These are phyloP conservation scores for Cryphonectria nitschkei DNA, from an alignment of 2,329 filamentous ascomycete genomes.

Conservation along the genomic window DNA sequence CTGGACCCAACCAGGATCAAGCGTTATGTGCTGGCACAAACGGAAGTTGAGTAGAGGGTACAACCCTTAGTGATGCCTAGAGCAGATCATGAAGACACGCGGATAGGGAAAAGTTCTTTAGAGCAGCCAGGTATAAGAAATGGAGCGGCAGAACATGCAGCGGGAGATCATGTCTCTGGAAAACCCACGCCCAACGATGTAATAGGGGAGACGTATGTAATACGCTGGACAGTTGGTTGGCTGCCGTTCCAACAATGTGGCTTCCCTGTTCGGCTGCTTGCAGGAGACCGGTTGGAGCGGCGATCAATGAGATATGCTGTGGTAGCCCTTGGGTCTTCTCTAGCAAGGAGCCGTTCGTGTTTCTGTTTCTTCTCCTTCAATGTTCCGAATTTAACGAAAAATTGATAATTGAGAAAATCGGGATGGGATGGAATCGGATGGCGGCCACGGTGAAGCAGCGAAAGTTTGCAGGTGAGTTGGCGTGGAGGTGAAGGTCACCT, in stretches of 20 bases:
- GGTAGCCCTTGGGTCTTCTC: neutral
- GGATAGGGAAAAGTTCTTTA: neutral
- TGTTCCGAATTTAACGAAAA: neutral
- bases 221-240: neutral
- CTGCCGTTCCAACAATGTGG: neutral
- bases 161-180: slow-evolving; percentile 18
- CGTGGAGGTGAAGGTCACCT: neutral
- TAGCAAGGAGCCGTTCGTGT: neutral
- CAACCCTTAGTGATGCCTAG: neutral
- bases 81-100: neutral
- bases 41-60: no score
- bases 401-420: neutral
- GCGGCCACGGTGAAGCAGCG: neutral
- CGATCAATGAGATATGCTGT: neutral
- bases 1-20: neutral
- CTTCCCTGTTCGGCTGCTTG: slow-evolving; percentile 11
- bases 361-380: neutral
- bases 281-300: neutral
- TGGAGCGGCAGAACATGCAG: slow-evolving; percentile 4
- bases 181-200: neutral
- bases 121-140: neutral
- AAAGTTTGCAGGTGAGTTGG: neutral
- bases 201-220: neutral
- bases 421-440: neutral
- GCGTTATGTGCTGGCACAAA: neutral